Conservation (phyloP, 192 early-diverging fungal species). For the Backusella westeae region DNA sequence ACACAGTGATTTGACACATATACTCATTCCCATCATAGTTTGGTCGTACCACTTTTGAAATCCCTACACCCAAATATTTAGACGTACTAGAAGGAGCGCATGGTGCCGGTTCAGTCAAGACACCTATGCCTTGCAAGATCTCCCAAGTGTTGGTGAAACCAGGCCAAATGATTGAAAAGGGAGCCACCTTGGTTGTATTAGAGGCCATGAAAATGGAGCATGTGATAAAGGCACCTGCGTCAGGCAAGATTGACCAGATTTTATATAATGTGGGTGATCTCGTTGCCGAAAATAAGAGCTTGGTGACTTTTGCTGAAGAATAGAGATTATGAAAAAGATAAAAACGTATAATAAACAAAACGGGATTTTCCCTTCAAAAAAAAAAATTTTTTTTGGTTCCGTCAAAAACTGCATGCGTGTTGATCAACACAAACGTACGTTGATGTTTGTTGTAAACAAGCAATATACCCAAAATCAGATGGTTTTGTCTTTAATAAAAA, state of each 20-base stretch:
- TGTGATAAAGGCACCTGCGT: constrained; percentile 76
- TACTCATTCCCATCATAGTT: constrained; percentile 26
- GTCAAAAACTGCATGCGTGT: not conserved
- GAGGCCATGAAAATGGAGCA: constrained; percentile 99
- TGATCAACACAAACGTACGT: not conserved
- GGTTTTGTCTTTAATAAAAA: not conserved
- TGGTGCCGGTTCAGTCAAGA: constrained; percentile 66
- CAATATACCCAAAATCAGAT: not conserved
- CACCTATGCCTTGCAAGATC: constrained; percentile 98
- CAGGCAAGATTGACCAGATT: constrained; percentile 71
- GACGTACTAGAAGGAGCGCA: constrained; percentile 42
- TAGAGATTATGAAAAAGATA: not conserved
- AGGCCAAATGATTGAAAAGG: constrained; percentile 81
- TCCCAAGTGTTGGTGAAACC: constrained; percentile 73
- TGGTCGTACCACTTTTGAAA: constrained; percentile 47
- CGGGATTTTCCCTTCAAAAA: not conserved
- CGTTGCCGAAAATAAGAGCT: constrained; percentile 80
- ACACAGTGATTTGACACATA: too few relatives aligned
- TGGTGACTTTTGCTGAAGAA: constrained; percentile 71
- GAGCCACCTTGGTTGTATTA: constrained; percentile 76
- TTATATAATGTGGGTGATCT: constrained; percentile 84
- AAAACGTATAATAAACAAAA: constrained; percentile 1
- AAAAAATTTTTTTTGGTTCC: not conserved
- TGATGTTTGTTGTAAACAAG: not conserved
- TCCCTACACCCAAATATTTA: constrained; percentile 59